Conservation (phyloP, 371 early-diverging fungal species). For the Sporodiniella umbellata region DNA sequence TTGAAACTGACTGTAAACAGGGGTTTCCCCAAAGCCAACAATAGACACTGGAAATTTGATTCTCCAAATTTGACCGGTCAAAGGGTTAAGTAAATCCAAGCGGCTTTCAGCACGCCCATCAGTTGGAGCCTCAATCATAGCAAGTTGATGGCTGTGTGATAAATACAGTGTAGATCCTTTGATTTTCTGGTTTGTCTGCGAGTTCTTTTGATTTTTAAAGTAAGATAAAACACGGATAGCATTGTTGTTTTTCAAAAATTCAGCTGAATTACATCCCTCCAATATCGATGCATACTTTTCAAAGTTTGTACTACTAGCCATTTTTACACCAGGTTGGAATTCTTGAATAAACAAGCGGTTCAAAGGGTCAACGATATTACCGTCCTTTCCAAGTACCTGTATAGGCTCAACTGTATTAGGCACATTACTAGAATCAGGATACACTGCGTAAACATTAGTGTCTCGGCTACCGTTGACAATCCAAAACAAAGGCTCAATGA, state of each 20-base stretch:
- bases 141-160: conserved; percentile 53
- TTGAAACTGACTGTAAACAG: conserved; percentile 48
- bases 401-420: conserved; percentile 33
- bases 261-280: conserved; percentile 25
- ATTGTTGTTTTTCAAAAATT: conserved; percentile 18
- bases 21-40: conserved; percentile 36
- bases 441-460: conserved; percentile 39
- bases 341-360: conserved; percentile 23
- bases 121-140: conserved; percentile 49
- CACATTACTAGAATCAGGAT: conserved; percentile 16
- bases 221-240: conserved; percentile 23
- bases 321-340: conserved; percentile 18
- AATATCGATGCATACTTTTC: conserved; percentile 27
- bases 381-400: conserved; percentile 37
- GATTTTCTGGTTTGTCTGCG: conserved; percentile 22
- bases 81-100: conserved; percentile 61
- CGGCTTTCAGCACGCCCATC: conserved; percentile 63
- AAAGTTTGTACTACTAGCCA: conserved; percentile 17
- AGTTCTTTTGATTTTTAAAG: conserved; percentile 10
- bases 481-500: conserved; percentile 54
- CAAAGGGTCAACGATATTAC: conserved; percentile 24
- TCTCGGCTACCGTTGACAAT: conserved; percentile 56
- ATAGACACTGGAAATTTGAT: conserved; percentile 62
- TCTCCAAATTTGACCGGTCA: conserved; percentile 54
- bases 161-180: conserved; percentile 48